Evolutionary conservation across 2,329 filamentous ascomycete genomes (phyloP).

Genomic region (Sodiomyces alkalinus): DNA sequence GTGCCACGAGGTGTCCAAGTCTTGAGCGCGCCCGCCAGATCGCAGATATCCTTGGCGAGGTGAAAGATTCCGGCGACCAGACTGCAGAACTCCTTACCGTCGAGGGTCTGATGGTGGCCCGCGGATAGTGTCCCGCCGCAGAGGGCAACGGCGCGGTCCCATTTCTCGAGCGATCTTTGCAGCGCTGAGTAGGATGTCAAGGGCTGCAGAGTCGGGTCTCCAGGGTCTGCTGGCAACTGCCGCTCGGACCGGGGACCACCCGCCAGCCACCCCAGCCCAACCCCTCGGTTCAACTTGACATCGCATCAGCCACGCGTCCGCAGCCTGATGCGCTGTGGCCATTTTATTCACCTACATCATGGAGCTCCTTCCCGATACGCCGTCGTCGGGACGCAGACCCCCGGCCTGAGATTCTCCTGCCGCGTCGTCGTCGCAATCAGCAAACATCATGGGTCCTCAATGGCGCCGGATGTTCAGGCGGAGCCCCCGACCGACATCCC

Average conservation of each 20-base stretch:
- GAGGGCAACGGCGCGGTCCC: constrained; percentile 10
- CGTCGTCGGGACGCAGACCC: no score
- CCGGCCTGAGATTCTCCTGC: no score
- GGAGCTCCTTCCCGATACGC: no score
- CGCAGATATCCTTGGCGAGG: constrained; percentile 2
- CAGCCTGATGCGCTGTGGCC: no score
- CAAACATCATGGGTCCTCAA: neutral
- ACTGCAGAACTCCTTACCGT: constrained; percentile 1
- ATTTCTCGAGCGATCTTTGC: constrained; percentile 7
- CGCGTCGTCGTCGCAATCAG: neutral
- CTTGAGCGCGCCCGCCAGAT: neutral
- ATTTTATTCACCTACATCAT: no score
- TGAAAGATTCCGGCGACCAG: constrained; percentile 1
- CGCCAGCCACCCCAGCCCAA: no score
- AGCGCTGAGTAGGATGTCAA: constrained; percentile 7
- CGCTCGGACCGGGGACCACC: no score
- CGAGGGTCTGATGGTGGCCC: constrained; percentile 4
- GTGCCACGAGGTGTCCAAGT: rapidly evolving
- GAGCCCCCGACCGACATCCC: neutral
- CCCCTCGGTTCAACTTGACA: no score
- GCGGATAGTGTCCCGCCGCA: neutral
- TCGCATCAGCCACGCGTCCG: no score
- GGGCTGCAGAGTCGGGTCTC: constrained; percentile 3
- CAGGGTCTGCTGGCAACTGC: no score
- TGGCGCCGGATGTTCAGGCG: neutral